These are phyloP conservation scores for Phyllosticta ampelicida DNA, from an alignment of 2,329 filamentous ascomycete genomes.

Conservation along the genomic window DNA sequence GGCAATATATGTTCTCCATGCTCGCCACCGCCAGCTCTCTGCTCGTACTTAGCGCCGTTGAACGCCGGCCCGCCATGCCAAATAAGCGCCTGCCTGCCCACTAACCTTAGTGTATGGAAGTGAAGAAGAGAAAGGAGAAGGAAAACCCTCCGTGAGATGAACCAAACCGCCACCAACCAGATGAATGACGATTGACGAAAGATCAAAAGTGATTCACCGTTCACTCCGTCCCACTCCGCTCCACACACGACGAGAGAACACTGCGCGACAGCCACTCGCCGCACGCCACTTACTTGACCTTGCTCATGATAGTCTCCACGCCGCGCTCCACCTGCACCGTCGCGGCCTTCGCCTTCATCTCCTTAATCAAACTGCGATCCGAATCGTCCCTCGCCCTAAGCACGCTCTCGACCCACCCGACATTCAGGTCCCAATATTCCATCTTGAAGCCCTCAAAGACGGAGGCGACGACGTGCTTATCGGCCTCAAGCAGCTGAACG, in stretches of 20 bases:
- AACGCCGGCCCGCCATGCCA: too few relatives aligned
- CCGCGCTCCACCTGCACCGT: constrained; percentile 73
- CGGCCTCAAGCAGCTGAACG: constrained; percentile 61
- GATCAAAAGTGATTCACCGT: too few relatives aligned
- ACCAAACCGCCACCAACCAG: not conserved
- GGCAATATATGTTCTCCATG: not conserved
- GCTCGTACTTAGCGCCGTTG: too few relatives aligned
- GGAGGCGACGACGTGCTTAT: constrained; percentile 62
- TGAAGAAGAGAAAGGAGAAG: too few relatives aligned
- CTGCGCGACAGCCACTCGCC: not conserved
- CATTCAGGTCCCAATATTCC: constrained; percentile 85
- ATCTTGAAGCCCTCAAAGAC: constrained; percentile 77
- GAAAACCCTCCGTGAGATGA: too few relatives aligned
- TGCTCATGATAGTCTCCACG: constrained; percentile 87
- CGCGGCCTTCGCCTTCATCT: constrained; percentile 79
- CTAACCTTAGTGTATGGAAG: too few relatives aligned
- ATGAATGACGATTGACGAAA: too few relatives aligned
- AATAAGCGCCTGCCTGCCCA: too few relatives aligned
- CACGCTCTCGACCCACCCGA: constrained; percentile 92
- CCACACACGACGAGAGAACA: not conserved
- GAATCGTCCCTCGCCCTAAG: constrained; percentile 83
- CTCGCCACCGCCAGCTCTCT: too few relatives aligned
- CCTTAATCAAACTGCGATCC: constrained; percentile 78
- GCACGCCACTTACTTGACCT: constrained; percentile 54
- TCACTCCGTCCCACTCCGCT: too few relatives aligned